A percentile compares a stretch with the other conserved stretches of the same genome.
Evolutionary conservation across 306 rosid genomes (phyloP).

Genomic region (Cucumis hystrix): DNA sequence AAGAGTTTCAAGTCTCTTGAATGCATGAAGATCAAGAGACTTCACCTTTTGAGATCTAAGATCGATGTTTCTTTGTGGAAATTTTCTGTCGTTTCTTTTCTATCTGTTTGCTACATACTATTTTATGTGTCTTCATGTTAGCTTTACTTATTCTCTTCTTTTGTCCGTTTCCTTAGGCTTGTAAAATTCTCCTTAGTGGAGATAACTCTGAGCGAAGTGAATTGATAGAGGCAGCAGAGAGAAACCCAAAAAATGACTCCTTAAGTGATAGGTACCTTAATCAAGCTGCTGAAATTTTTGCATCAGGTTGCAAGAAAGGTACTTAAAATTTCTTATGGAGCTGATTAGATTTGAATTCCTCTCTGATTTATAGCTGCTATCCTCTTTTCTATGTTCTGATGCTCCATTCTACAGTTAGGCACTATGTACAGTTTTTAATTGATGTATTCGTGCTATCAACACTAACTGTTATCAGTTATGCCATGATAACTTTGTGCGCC

Average conservation of each 20-base stretch:
- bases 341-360: background rate
- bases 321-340: slow-evolving; percentile 5
- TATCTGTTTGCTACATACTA: background rate
- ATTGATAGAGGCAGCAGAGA: slow-evolving; percentile 59
- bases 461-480: background rate
- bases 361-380: background rate
- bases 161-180: slow-evolving; percentile 40
- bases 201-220: slow-evolving; percentile 58
- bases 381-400: background rate
- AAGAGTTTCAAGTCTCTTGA: background rate
- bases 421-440: background rate
- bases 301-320: slow-evolving; percentile 42
- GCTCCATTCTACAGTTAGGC: background rate
- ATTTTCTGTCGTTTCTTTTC: background rate
- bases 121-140: background rate
- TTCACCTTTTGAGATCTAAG: background rate
- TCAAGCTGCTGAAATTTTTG: slow-evolving; percentile 41
- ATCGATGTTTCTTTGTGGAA: background rate
- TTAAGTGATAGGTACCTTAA: slow-evolving; percentile 49
- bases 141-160: slow-evolving; percentile 9
- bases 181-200: slow-evolving; percentile 44
- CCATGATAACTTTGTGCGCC: background rate
- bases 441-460: background rate
- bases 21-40: background rate
- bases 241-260: slow-evolving; percentile 36